Base-by-base conservation (phyloP, 176 grass and related monocot species). In the Hyparrhenia diplandra region DNA sequence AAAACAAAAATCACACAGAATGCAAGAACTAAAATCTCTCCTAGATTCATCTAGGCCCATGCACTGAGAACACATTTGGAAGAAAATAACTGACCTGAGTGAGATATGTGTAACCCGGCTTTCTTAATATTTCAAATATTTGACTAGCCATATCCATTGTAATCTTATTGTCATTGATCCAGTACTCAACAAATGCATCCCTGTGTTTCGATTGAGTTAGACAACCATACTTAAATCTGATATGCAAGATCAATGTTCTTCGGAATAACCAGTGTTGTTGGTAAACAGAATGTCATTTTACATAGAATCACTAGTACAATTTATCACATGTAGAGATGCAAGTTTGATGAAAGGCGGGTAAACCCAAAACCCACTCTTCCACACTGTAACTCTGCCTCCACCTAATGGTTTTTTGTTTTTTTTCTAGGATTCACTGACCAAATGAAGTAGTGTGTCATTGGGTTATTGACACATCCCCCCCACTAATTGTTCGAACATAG, bases 161-260 rank as follows among this genome's bases (percentile, higher is more conserved):
- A 76, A 99, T 96, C 87, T 93, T 86, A 80, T 99, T 99, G 85
- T 81, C 83, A 90, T 90, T 96, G 64, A 99, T 71, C 97, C 97
- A 99, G 62, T 96, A 99, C 71, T 92, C 93, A 47, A 99, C 85
- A 73, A 99, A 99, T 40, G 97, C 93, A 83, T 96, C 97, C 87
- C 97, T 99, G 65, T 55, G 68, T 87, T 87, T 20, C 73, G 58
- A 72, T 73, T 43, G 27, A 66, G 23, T 61, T 43, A 85, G 18
- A 80, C 67, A 55, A 78, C 25, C 18, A 21, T 65, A 58, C 63
- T 70, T 68, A 78, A 86, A 85, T 76, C 32, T 34, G 49, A 75
- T 49, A 58, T 17, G 57, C 23, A 55, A 57, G 65, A 12, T 9
- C 47, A 30, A 45, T 27, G 41, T 16, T 46, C 5, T 32, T 2